phyloP scores from a whole-genome alignment of 106 monocot genomes.

The Allium fistulosum region DNA sequence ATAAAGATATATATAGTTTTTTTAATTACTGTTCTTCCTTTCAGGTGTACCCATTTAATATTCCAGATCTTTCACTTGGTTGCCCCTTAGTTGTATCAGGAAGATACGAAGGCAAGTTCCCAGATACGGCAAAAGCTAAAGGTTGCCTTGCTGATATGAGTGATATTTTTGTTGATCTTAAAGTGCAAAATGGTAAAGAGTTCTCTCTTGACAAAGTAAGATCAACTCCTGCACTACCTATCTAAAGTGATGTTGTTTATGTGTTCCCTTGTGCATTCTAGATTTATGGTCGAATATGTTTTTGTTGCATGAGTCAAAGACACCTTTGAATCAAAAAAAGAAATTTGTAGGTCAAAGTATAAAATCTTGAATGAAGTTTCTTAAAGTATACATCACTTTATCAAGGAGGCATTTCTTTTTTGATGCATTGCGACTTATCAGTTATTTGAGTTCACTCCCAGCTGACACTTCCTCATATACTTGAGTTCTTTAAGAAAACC shows the following conservation, averaged over 20 bases:
- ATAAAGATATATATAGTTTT: no score
- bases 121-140: conserved; percentile 48
- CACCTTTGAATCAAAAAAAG: background rate
- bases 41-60: conserved; percentile 56
- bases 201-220: conserved; percentile 76
- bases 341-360: background rate
- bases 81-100: conserved; percentile 64
- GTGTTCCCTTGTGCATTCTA: background rate
- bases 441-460: background rate
- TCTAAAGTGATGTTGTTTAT: background rate
- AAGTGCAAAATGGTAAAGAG: conserved; percentile 44
- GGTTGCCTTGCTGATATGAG: conserved; percentile 68
- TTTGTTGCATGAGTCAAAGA: background rate
- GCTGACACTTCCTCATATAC: background rate
- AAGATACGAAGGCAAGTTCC: conserved; percentile 60
- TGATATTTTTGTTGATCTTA: conserved; percentile 45
- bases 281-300: conserved; percentile 4
- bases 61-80: conserved; percentile 73
- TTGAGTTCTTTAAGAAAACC: background rate
- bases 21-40: conserved; percentile 4
- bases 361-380: background rate
- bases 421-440: no score
- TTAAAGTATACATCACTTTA: background rate
- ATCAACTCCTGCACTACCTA: background rate
- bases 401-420: background rate